phyloP scores from a whole-genome alignment of 179 eudicot genomes.

The Beta lomatogona region DNA sequence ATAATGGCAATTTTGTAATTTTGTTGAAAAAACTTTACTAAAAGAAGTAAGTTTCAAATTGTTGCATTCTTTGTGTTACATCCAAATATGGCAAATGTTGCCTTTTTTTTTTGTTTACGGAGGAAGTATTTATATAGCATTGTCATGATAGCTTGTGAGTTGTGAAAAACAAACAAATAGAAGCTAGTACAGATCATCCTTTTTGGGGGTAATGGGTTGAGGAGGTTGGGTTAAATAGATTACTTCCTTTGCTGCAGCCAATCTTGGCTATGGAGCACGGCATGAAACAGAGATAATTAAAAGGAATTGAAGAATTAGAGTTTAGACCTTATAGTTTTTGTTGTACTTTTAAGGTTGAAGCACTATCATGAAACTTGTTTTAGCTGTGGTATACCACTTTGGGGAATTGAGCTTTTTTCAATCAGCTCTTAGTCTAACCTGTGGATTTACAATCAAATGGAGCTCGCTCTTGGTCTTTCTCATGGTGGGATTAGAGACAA shows the following conservation, averaged over 20 bases:
- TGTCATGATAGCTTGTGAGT: not conserved
- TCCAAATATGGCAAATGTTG: too few species aligned
- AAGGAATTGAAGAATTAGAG: not conserved
- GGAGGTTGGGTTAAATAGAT: not conserved
- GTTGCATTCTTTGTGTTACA: too few species aligned
- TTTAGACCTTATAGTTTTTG: not conserved
- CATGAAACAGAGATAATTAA: not conserved
- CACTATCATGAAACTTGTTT: not conserved
- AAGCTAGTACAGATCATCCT: not conserved
- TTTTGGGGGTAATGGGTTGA: not conserved
- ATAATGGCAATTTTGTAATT: too few species aligned
- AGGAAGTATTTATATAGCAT: not conserved
- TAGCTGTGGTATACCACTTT: not conserved
- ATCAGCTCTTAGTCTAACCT: not conserved
- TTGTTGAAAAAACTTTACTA: too few species aligned
- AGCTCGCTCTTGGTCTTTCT: not conserved
- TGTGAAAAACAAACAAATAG: not conserved
- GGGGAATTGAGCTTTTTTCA: not conserved
- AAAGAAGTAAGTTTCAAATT: too few species aligned
- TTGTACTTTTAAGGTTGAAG: not conserved
- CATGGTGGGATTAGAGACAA: too few species aligned
- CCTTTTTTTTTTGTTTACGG: too few species aligned
- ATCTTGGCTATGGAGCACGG: not conserved
- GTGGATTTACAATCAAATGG: not conserved
- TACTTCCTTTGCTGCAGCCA: not conserved